These are phyloP conservation scores for Blastosporella zonata DNA, from an alignment of 1,284 basidiomycete genomes.

Conservation along the genomic window DNA sequence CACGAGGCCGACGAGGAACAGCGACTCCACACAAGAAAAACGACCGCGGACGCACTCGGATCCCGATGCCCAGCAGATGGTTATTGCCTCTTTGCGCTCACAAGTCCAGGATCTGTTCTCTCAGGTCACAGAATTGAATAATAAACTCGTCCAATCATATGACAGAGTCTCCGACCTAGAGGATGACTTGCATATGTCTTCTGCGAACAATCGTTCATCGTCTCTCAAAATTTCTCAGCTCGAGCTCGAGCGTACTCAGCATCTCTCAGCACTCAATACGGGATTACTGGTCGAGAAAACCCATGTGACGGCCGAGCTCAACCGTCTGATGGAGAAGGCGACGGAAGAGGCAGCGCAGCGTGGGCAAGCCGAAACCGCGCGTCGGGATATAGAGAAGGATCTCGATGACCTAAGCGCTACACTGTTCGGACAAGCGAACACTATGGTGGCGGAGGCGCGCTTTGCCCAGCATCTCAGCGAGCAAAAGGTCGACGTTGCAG, in stretches of 20 bases:
- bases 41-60: slow-evolving; percentile 26
- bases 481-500: slow-evolving; percentile 77
- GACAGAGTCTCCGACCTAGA: slow-evolving; percentile 92
- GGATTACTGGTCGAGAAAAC: slow-evolving; percentile 91
- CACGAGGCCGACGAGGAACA: not conserved
- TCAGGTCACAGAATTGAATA: slow-evolving; percentile 88
- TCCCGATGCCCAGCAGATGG: slow-evolving; percentile 65
- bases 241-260: slow-evolving; percentile 73
- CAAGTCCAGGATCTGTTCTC: slow-evolving; percentile 86
- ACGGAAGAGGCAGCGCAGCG: slow-evolving; percentile 91
- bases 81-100: slow-evolving; percentile 74
- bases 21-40: slow-evolving; percentile 9
- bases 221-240: slow-evolving; percentile 66
- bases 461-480: slow-evolving; percentile 75
- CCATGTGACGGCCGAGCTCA: slow-evolving; percentile 91
- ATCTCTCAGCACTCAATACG: slow-evolving; percentile 78
- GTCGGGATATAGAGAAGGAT: slow-evolving; percentile 82
- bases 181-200: slow-evolving; percentile 78
- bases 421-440: slow-evolving; percentile 86
- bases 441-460: slow-evolving; percentile 91
- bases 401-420: slow-evolving; percentile 91
- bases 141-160: slow-evolving; percentile 90
- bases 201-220: slow-evolving; percentile 53
- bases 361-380: slow-evolving; percentile 86
- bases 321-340: slow-evolving; percentile 89